Conservation (phyloP, 2,329 filamentous ascomycete species). For the Hortaea werneckii region DNA sequence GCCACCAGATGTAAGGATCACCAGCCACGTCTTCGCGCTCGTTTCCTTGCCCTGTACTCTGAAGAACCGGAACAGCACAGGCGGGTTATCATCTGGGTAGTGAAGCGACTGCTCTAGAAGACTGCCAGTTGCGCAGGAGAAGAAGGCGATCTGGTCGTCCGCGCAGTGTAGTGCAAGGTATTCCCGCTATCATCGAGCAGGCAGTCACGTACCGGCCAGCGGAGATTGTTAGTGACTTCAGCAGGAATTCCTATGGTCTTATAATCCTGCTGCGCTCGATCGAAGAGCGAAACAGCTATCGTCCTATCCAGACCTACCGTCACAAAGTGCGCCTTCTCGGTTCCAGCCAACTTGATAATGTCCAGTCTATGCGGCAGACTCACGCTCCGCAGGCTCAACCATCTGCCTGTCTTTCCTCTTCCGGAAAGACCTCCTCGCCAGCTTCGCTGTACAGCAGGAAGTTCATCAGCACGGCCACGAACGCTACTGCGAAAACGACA, state of each 20-base stretch:
- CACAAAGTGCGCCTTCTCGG: constrained; percentile 53
- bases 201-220: constrained; percentile 40
- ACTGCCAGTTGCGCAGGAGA: constrained; percentile 47
- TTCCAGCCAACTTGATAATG: constrained; percentile 54
- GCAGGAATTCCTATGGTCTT: constrained; percentile 9
- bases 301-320: constrained; percentile 61
- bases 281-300: constrained; percentile 34
- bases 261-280: constrained; percentile 11
- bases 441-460: constrained; percentile 60
- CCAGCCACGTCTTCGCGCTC: constrained; percentile 31
- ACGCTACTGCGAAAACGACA: constrained; percentile 52
- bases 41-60: constrained; percentile 24
- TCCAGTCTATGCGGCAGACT: constrained; percentile 58
- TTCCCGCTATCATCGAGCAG: constrained; percentile 54
- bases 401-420: constrained; percentile 39
- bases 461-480: constrained; percentile 61
- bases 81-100: constrained; percentile 48
- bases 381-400: constrained; percentile 52
- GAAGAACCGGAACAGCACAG: constrained; percentile 55
- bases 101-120: constrained; percentile 40
- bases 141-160: constrained; percentile 49
- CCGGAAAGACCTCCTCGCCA: constrained; percentile 32
- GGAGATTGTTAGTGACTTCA: constrained; percentile 13
- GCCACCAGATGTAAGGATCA: constrained; percentile 57
- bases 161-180: constrained; percentile 58